Evolutionary conservation across 1,139 yeast species (phyloP).

Genomic region (Zygosaccharomyces pseudobailii): DNA sequence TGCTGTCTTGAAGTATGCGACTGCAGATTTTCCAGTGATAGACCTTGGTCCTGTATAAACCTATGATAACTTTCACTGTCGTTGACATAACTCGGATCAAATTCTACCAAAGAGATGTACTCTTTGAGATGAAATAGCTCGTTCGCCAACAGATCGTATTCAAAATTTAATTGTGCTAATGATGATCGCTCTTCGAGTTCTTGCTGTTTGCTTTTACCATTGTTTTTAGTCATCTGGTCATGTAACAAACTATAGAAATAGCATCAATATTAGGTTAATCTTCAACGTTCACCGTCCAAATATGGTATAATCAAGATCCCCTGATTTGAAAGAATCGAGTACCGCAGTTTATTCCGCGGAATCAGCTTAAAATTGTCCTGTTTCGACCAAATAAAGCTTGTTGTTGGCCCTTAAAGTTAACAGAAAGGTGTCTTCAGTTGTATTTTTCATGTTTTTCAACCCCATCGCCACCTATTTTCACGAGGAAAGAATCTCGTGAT

Average conservation of each 20-base stretch:
- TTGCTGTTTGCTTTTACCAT: constrained; percentile 8
- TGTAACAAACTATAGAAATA: constrained; percentile 7
- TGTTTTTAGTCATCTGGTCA: constrained; percentile 10
- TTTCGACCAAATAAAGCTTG: constrained; percentile 9
- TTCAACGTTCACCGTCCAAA: background rate
- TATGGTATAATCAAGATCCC: constrained; percentile 3
- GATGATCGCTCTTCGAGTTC: constrained; percentile 6
- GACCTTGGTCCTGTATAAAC: constrained; percentile 24
- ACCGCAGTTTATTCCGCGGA: constrained; percentile 4
- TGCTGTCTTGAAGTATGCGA: constrained; percentile 4
- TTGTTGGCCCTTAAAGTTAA: constrained; percentile 3
- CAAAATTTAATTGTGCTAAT: constrained; percentile 32
- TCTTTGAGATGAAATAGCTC: constrained; percentile 44
- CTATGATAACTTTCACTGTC: constrained; percentile 28
- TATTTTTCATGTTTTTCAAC: constrained; percentile 2
- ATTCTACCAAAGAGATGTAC: constrained; percentile 38
- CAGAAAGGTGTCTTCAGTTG: background rate
- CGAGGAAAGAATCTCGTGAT: background rate
- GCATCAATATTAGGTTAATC: constrained; percentile 9
- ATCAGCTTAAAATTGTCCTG: constrained; percentile 8
- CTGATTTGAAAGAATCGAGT: constrained; percentile 3
- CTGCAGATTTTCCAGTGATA: constrained; percentile 12
- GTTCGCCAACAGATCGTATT: constrained; percentile 37
- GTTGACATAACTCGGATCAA: constrained; percentile 33
- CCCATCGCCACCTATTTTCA: constrained; percentile 5